These are phyloP conservation scores for Eutypella sp. DNA, from an alignment of 2,329 filamentous ascomycete genomes.

Conservation along the genomic window DNA sequence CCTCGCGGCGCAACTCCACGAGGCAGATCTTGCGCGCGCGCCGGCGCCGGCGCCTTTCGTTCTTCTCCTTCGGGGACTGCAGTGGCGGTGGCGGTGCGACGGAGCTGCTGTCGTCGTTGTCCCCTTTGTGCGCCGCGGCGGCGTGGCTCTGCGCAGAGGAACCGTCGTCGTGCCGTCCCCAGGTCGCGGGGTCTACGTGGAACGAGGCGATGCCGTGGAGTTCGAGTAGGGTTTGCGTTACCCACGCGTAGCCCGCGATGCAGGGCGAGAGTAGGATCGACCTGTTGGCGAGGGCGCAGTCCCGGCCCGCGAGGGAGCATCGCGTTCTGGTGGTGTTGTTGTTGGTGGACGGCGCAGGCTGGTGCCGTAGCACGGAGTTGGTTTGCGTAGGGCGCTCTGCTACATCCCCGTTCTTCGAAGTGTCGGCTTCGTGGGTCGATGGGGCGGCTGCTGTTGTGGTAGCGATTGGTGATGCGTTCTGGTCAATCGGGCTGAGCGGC, in stretches of 20 bases:
- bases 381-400: not conserved
- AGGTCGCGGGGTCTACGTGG: constrained; percentile 30
- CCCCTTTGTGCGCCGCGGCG: not conserved
- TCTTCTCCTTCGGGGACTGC: too few species aligned
- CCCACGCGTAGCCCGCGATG: constrained; percentile 30
- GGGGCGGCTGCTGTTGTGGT: not conserved
- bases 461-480: constrained; percentile 5
- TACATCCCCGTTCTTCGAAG: not conserved
- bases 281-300: constrained; percentile 34
- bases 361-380: not conserved
- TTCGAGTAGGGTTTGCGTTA: constrained; percentile 34
- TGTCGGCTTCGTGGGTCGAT: too few species aligned
- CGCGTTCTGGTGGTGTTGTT: not conserved
- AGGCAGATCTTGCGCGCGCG: constrained; percentile 31
- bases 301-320: constrained; percentile 28
- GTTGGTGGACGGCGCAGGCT: not conserved
- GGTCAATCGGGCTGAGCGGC: constrained; percentile 13
- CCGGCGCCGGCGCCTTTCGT: constrained; percentile 1
- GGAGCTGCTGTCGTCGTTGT: not conserved
- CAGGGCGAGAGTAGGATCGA: constrained; percentile 38
- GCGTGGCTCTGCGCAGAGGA: too few species aligned
- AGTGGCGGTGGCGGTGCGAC: too few species aligned
- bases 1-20: constrained; percentile 32
- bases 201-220: constrained; percentile 37
- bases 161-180: too few species aligned